Evolutionary conservation across 2,329 filamentous ascomycete genomes (phyloP), one percentile per base, ranked within the genome.

Genomic region (Neopestalotiopsis sp.): DNA sequence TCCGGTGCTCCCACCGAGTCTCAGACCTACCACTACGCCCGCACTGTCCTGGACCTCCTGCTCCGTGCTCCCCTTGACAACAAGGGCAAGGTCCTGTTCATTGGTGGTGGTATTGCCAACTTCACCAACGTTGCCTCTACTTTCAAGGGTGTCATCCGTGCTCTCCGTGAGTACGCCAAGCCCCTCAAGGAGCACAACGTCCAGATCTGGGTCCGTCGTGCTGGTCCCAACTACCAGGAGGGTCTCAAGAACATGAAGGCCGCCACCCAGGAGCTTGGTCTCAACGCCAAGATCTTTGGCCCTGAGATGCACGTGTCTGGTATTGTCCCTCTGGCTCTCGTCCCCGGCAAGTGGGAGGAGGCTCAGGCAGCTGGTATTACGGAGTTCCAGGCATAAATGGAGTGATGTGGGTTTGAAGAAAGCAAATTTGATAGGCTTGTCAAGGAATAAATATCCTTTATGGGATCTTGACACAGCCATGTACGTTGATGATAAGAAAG

Each of bases 241-340:
- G 96, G 96, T 85, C 92, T 99, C 74, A 98, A 97, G 91, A 99
- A 98, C 90, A 98, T 99, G 90, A 98, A 98, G 90, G 89, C 91
- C 64, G 95, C 97, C 70, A 96, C 94, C 71, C 90, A 95, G 81
- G 96, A 99, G 87, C 90, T 99, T 70, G 93, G 94, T 75, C 89
- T 99, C 74, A 82, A 88, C 74, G 86, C 87, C 79, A 88, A 89
- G 83, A 87, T 90, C 78, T 90, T 89, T 72, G 88, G 88, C 67
- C 88, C 88, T 60, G 90, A 97, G 85, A 98, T 98, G 94, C 94
- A 98, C 85, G 95, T 99, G 77, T 95, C 92, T 66, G 96, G 96
- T 81, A 98, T 98, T 79, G 95, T 99, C 74, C 95, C 96, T 68
- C 86, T 98, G 80, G 96, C 95, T 61, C 91, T 98, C 60, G 75